These are phyloP conservation scores for Fomitopsis schrenkii DNA, from an alignment of 1,284 basidiomycete species.

Conservation along the genomic window DNA sequence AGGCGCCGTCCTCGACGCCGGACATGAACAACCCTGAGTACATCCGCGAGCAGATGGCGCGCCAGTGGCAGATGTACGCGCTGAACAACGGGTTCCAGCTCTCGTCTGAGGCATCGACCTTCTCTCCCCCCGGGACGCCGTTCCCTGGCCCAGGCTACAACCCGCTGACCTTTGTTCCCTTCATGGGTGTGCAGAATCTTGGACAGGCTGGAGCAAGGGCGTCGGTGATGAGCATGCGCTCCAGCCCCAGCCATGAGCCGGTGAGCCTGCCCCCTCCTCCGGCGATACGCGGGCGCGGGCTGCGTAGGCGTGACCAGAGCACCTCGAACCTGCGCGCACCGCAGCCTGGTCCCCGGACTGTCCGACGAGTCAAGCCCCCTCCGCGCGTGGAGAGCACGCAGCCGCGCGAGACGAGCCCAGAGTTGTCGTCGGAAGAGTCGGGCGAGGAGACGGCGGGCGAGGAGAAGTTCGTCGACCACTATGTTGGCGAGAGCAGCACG, in stretches of 20 bases:
- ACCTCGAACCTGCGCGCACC: slow-evolving; percentile 30
- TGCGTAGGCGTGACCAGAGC: slow-evolving; percentile 35
- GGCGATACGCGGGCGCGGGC: slow-evolving; percentile 29
- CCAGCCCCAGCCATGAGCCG: slow-evolving; percentile 74
- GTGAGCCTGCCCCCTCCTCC: slow-evolving; percentile 48
- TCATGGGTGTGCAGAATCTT: slow-evolving; percentile 22
- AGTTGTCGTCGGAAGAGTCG: slow-evolving; percentile 43
- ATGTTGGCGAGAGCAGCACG: slow-evolving; percentile 24
- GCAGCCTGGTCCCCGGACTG: slow-evolving; percentile 20
- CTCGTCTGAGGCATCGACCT: slow-evolving; percentile 58
- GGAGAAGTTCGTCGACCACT: slow-evolving; percentile 42
- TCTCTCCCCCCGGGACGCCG: slow-evolving; percentile 68
- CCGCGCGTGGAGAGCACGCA: slow-evolving; percentile 77
- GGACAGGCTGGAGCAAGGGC: slow-evolving; percentile 3
- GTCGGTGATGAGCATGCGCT: slow-evolving; percentile 53
- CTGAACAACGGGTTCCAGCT: slow-evolving; percentile 57
- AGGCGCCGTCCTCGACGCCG: slow-evolving; percentile 41
- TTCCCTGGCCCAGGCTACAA: slow-evolving; percentile 58
- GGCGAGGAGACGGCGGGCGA: slow-evolving; percentile 58
- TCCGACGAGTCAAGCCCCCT: slow-evolving; percentile 48
- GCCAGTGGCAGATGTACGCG: slow-evolving; percentile 74
- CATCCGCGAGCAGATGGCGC: slow-evolving; percentile 63
- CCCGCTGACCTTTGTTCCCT: slow-evolving; percentile 61
- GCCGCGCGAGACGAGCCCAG: slow-evolving; percentile 73
- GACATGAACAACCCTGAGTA: slow-evolving; percentile 47